These are phyloP conservation scores for Selaginella moellendorffii DNA, from an alignment of 75 land plant genomes.

Conservation along the genomic window DNA sequence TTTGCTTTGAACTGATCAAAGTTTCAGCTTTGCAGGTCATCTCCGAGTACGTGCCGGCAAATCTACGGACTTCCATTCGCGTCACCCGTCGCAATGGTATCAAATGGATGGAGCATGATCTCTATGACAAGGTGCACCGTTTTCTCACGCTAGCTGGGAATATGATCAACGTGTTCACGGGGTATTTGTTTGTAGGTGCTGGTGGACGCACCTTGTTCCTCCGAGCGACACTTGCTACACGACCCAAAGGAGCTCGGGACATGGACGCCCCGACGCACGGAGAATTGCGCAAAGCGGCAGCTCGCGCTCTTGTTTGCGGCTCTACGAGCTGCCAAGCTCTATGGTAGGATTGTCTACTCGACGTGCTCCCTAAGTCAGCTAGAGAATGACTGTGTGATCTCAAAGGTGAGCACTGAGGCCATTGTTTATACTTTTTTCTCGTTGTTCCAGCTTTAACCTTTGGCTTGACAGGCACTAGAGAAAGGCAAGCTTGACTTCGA, in stretches of 20 bases:
- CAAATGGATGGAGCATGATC: neutral
- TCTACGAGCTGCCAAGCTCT: too few relatives aligned
- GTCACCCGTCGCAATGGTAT: slow-evolving; percentile 8
- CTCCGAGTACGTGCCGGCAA: slow-evolving; percentile 2
- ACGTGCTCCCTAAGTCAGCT: slow-evolving; percentile 9
- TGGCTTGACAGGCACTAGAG: too few relatives aligned
- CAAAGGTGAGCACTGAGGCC: slow-evolving; percentile 1
- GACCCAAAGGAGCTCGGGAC: too few relatives aligned
- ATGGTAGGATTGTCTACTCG: slow-evolving; percentile 6
- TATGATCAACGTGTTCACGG: too few relatives aligned
- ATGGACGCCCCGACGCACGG: too few relatives aligned
- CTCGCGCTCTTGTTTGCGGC: too few relatives aligned
- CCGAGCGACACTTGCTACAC: too few relatives aligned
- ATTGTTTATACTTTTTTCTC: neutral
- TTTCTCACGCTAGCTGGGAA: too few relatives aligned
- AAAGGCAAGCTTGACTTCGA: neutral
- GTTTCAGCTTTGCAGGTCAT: neutral
- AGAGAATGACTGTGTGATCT: slow-evolving; percentile 8
- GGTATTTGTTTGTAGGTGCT: neutral
- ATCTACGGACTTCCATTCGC: neutral
- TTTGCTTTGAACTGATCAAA: too few relatives aligned
- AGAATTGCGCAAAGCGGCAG: too few relatives aligned
- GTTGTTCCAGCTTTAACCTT: too few relatives aligned
- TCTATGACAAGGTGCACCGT: slow-evolving; percentile 8
- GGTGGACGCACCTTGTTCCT: slow-evolving; percentile 11